Conservation (phyloP, 192 early-diverging fungal species). For the Coemansia sp. region DNA sequence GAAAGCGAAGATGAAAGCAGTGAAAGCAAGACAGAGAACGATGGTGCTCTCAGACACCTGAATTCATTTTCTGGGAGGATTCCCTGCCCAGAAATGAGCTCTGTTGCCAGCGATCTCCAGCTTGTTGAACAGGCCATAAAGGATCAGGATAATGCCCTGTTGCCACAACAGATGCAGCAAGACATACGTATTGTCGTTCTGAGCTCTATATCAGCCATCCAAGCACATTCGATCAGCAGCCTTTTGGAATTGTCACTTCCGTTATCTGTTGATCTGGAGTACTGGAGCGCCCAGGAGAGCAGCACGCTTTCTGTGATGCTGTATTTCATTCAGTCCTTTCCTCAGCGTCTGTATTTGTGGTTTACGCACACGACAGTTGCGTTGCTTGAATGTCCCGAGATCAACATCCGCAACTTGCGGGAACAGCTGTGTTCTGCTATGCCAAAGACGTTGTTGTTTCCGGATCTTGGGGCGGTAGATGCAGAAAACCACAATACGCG, state of each 20-base stretch:
- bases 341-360: slow-evolving; percentile 33
- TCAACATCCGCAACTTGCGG: background rate
- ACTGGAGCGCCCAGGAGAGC: slow-evolving; percentile 63
- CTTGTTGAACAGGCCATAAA: slow-evolving; percentile 10
- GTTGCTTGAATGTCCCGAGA: background rate
- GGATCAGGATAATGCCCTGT: background rate
- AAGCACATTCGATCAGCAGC: slow-evolving; percentile 59
- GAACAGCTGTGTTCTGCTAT: background rate
- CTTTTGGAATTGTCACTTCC: slow-evolving; percentile 64
- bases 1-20: background rate
- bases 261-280: slow-evolving; percentile 62
- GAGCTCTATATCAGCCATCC: slow-evolving; percentile 49
- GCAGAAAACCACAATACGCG: slow-evolving; percentile 7
- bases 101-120: slow-evolving; percentile 19
- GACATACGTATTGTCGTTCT: slow-evolving; percentile 21
- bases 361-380: background rate
- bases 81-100: slow-evolving; percentile 18
- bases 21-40: background rate
- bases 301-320: slow-evolving; percentile 30
- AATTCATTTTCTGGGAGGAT: background rate
- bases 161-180: background rate
- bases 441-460: slow-evolving; percentile 17
- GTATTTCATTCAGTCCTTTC: slow-evolving; percentile 41
- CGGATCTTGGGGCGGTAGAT: slow-evolving; percentile 10
- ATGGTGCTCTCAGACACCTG: background rate